phyloP scores from a whole-genome alignment of 495 filamentous ascomycete species.

The Tuber microsphaerosporum region DNA sequence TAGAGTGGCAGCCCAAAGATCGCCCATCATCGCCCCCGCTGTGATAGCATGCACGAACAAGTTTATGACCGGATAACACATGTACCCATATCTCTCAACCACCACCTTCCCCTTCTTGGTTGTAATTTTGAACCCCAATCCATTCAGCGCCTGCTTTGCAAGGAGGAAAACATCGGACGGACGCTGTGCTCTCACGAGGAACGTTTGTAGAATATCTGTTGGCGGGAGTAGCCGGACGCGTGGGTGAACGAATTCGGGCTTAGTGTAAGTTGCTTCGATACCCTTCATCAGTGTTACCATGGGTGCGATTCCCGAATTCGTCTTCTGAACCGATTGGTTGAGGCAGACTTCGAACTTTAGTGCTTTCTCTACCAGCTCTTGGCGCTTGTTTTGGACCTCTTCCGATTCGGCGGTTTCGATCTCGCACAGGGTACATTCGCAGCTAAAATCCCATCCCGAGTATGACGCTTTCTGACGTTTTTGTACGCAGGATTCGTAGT shows the following conservation, averaged over 20 bases:
- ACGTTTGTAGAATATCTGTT: not conserved
- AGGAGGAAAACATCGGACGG: not conserved
- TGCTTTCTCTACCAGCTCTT: slow-evolving; percentile 1
- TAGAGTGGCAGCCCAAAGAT: not conserved
- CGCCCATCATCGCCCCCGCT: not conserved
- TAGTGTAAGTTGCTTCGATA: slow-evolving; percentile 14
- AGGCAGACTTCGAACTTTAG: not conserved
- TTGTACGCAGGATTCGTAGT: not conserved
- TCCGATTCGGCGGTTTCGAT: slow-evolving; percentile 7
- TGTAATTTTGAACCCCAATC: slow-evolving; percentile 11
- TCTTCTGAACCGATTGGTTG: not conserved
- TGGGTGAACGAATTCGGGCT: slow-evolving; percentile 14
- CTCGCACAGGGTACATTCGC: slow-evolving; percentile 16
- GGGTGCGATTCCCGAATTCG: not conserved
- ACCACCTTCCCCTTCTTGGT: not conserved
- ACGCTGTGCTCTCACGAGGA: not conserved
- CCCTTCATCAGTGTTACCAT: not conserved
- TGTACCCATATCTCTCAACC: slow-evolving; percentile 6
- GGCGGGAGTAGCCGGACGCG: slow-evolving; percentile 10
- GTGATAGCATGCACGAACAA: not conserved
- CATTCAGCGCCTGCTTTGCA: not conserved
- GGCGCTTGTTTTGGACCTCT: not conserved
- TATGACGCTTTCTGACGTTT: not conserved
- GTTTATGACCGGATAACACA: not conserved
- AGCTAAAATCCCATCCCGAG: slow-evolving; percentile 3